Conservation (phyloP, 495 filamentous ascomycete species). For the Beverwykella pulmonaria region DNA sequence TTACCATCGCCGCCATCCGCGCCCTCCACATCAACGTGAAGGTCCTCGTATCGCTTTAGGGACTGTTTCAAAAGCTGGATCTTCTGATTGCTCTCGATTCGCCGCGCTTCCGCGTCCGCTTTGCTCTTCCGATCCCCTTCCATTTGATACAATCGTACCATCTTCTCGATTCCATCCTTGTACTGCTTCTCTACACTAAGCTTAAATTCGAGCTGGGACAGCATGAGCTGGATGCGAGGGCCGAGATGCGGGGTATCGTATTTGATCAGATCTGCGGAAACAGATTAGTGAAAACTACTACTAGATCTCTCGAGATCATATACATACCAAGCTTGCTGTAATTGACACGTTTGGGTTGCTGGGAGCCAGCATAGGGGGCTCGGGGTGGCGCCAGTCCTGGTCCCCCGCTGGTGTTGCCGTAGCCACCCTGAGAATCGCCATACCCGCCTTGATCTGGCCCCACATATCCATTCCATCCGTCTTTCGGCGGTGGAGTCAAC, state of each 20-base stretch:
- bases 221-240: conserved; percentile 97
- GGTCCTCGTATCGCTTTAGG: conserved; percentile 93
- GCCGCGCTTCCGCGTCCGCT: conserved; percentile 82
- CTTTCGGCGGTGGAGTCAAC: conserved; percentile 51
- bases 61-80: conserved; percentile 95
- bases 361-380: conserved; percentile 68
- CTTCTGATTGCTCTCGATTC: conserved; percentile 95
- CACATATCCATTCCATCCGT: conserved; percentile 52
- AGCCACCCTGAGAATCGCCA: conserved; percentile 56
- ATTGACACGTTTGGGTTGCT: conserved; percentile 78
- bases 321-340: conserved; percentile 89
- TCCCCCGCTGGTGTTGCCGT: conserved; percentile 58
- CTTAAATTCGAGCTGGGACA: conserved; percentile 98
- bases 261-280: conserved; percentile 88
- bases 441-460: conserved; percentile 54
- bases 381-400: conserved; percentile 78
- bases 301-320: neutral
- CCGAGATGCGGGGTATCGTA: conserved; percentile 95
- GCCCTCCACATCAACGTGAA: conserved; percentile 92
- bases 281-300: neutral
- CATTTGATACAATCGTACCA: conserved; percentile 96
- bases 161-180: conserved; percentile 98
- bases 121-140: conserved; percentile 97
- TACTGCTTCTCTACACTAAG: conserved; percentile 99
- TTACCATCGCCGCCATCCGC: conserved; percentile 83